Evolutionary conservation across 441 rosid genomes (phyloP), one percentile per base, ranked within the genome.

Genomic region (Pelargonium myrrhifolium): DNA sequence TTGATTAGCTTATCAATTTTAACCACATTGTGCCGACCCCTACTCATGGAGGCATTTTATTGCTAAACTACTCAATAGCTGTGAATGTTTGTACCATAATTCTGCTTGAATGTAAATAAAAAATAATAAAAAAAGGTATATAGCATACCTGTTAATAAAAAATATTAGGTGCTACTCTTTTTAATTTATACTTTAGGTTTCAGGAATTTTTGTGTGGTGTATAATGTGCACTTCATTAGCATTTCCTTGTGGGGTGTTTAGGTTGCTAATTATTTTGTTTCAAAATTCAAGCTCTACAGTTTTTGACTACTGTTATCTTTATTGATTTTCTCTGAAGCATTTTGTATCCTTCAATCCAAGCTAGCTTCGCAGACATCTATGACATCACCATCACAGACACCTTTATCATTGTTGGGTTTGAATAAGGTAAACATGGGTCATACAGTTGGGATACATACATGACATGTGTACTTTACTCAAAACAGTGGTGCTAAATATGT

Each of bases 401-500:
- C 37, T 31, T 31, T 31, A 31, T 31, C 37, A 31, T 31, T 55
- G 60, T 55, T 55, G 60, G 21, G 11, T 55, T 18, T 55, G 60
- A 20, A 18, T 20, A 55, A 51, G 60, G 60, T 55, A 55, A 55
- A 55, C 20, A 6, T 22, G 9, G 60, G 24, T 20, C 60, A 55
- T 18, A 55, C 12, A 55, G 10, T 22, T 55, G 60, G 24, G 45
- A 40, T 22, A 55, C 60, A 55, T 55, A 20, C 26, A 55, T 20
- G 24, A 10, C 22, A 55, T 55, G 60, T 9, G 26, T 55, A 22
- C n/a, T 55, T 55, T 18, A 55, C 60, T 55, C 20, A 55, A 31
- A 55, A 55, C 21, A 55, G 60, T 55, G 60, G 20, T 20, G 60
- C 72, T 68, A 70, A 71, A 58, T 76, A 73, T 42, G 10, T 79